Evolutionary conservation across 2,329 filamentous ascomycete species (phyloP), one percentile per base, ranked within the genome.

Genomic region (Periconia macrospinosa): DNA sequence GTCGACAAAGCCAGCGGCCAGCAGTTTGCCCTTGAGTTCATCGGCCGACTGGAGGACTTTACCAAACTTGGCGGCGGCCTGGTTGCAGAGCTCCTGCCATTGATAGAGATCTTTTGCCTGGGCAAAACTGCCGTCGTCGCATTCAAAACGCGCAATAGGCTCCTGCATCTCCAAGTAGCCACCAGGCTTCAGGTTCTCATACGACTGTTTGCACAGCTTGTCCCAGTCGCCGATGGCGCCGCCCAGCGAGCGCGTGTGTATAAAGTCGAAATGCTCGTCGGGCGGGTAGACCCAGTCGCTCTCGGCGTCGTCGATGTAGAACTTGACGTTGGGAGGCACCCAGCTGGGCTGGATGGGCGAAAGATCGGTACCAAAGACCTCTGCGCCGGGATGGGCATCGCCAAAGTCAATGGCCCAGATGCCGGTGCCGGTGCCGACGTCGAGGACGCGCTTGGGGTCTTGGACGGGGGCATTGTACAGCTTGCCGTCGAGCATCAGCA

Each of bases 301-400:
- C 54, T 76, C 73, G 47, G 68, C 69, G 51, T 77, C 73, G 62
- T 77, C 75, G 50, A 76, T 71, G 59, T 75, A 71, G 65, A 77
- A 76, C 49, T 70, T 69, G 23, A 67, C 66, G 52, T 77, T 76
- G 0, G 74, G 68, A 1, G 75, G 74, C 11, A 74, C 65, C 69
- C 70, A 74, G 19, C 61, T 68, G 11, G 72, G 71, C 54, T 75
- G 72, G 48, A 75, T 73, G 53, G 72, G 71, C 7, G 58, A 65
- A 6, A 75, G 61, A 43, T 75, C 72, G 19, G 67, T 75, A 47
- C 73, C 72, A 2, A 72, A 40, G 41, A 75, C 67, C n/a, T 71
- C 63, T 17, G 63, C 57, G 35, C 58, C 65, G 1, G 70, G 71
- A 41, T 73, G 57, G 55, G 69, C 65, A 52, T 74, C 72, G 20